Base-by-base conservation (phyloP, 192 early-diverging fungal species). In the Lobosporangium transversale region DNA sequence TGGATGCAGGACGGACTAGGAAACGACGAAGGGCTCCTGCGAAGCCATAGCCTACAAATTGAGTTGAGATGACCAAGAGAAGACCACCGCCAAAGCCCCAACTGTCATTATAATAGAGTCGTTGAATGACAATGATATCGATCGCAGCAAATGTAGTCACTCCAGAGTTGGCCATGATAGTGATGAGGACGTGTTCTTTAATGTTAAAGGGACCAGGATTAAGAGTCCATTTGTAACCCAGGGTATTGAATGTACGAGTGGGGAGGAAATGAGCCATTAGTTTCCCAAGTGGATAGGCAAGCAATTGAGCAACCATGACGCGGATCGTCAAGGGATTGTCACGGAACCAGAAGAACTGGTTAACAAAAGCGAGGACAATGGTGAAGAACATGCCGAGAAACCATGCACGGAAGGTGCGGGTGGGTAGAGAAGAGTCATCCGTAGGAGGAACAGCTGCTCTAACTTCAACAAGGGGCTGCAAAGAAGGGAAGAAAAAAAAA, bases 151-250 rank as follows among this genome's bases (percentile, higher is more conserved):
- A 83, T 21, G 89, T 89, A 33, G 87, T 87, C 11, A 85, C 89
- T 29, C 86, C 88, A 18, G 89, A 85, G 35, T 87, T 88, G 40
- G 89, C 90, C 75, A 94, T 89, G 50, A 95, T 85, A 18, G 88
- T 88, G 30, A 94, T 92, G 18, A 97, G 81, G 2, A 91, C 94
- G 68, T 95, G 93, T 62, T 95, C 95, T 75, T 97, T 97, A 66
- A 94, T 88, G 62, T 84, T 89, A 82, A 95, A 96, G 17, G 90
- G 94, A 0, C 95, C 95, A 0, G 92, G 91, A 62, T 96, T 96
- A 32, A 94, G 84, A 18, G 49, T 66, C 40, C 69, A 81, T 20
- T 75, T 73, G 36, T 55, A 79, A 18, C 87, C 81, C 63, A 88
- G 87, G 0, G 85, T 49, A n/a, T 52, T 47, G 59, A 89, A 73